Evolutionary conservation across 1,139 yeast genomes (phyloP).

Genomic region (Protomyces lactucae-debilis): DNA sequence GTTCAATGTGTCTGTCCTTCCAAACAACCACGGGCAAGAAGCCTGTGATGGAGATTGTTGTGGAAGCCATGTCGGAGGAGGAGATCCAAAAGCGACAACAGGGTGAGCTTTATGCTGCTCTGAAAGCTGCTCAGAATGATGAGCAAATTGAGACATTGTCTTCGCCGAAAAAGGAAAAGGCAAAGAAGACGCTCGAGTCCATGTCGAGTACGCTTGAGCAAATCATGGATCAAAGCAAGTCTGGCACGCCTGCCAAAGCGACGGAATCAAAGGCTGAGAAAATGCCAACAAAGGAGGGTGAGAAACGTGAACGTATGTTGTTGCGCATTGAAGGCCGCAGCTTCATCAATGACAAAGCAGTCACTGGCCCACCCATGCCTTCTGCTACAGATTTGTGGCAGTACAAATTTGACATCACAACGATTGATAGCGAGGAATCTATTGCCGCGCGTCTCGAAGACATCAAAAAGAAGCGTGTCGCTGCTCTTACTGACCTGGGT

Average conservation of each 20-base stretch:
- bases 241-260: background rate
- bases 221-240: constrained; percentile 2
- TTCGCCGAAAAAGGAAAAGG: background rate
- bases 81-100: constrained; percentile 11
- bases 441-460: background rate
- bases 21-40: constrained; percentile 8
- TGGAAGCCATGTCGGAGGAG: constrained; percentile 23
- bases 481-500: constrained; percentile 14
- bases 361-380: constrained; percentile 17
- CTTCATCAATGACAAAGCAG: constrained; percentile 7
- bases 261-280: background rate
- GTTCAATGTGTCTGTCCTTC: constrained; percentile 24
- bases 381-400: constrained; percentile 10
- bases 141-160: constrained; percentile 14
- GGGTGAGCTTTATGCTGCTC: constrained; percentile 15
- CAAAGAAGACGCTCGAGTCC: constrained; percentile 15
- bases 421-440: background rate
- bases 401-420: constrained; percentile 1
- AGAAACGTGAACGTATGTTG: constrained; percentile 1
- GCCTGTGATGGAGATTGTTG: constrained; percentile 15
- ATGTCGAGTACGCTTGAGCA: constrained; percentile 22
- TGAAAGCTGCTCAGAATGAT: constrained; percentile 17
- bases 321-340: constrained; percentile 7
- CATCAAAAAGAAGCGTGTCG: constrained; percentile 8
- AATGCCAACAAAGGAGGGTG: background rate